These are phyloP conservation scores for Citrullus colocynthis DNA, from an alignment of 306 rosid genomes.

Conservation along the genomic window DNA sequence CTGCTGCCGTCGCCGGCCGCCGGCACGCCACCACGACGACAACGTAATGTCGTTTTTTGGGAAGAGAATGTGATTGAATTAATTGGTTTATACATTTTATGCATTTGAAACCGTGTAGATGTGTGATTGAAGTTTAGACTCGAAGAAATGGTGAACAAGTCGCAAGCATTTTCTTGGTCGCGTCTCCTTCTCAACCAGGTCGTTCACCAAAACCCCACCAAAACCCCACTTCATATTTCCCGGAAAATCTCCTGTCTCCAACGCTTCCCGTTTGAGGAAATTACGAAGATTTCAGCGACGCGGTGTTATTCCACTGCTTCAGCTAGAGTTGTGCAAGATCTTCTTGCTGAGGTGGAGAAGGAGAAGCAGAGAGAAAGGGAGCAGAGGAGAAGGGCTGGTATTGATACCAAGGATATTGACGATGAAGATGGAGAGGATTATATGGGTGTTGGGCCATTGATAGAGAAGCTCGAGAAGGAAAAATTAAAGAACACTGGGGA, in stretches of 20 bases:
- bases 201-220: conserved; percentile 16
- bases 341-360: conserved; percentile 45
- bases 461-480: conserved; percentile 50
- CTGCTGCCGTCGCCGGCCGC: not conserved
- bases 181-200: conserved; percentile 29
- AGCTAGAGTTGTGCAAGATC: conserved; percentile 26
- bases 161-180: conserved; percentile 29
- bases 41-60: not conserved
- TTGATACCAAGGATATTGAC: conserved; percentile 54
- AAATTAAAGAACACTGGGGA: conserved; percentile 24
- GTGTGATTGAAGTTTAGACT: not conserved
- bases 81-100: not conserved
- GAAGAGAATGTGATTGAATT: not conserved
- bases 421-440: conserved; percentile 35
- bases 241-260: conserved; percentile 8
- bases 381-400: conserved; percentile 36
- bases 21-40: not conserved
- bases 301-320: conserved; percentile 31
- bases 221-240: conserved; percentile 11
- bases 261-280: conserved; percentile 9
- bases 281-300: conserved; percentile 5
- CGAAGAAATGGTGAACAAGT: conserved; percentile 13
- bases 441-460: conserved; percentile 51
- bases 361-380: conserved; percentile 50
- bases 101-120: not conserved